Evolutionary conservation across 495 filamentous ascomycete species (phyloP), one percentile per base, ranked within the genome.

Genomic region (Usnea hakonensis): DNA sequence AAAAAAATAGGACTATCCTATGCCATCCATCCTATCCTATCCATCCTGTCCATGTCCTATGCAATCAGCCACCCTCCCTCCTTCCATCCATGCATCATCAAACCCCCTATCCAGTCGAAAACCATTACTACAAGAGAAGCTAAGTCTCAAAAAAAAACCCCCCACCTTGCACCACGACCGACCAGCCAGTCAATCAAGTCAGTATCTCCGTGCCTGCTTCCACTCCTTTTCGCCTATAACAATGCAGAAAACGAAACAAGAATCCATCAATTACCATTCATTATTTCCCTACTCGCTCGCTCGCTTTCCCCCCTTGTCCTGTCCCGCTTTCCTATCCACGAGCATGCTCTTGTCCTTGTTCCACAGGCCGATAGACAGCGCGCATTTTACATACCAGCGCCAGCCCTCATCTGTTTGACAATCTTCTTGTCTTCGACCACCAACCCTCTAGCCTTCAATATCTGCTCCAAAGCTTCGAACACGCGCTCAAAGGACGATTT

Each of bases 401-500:
- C 68, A 52, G 57, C 62, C 44, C 55, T 57, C 62, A 55, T 72
- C 65, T 52, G 26, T 17, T 53, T 66, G 53, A 32, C 59, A 5
- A 44, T 60, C 28, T 26, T 62, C 48, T 40, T 55, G 61, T 94
- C 88, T 44, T 81, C 77, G n/a, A 94, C 81, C 26, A 94, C 75
- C 55, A 93, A 72, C 3, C 78, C 80, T 17, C 83, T 79, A 41
- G 72, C 72, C 65, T 72, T 73, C 65, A 92, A 83, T 10, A 87
- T 77, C 7, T 76, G 74, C 53, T 83, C 76, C 48, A 97, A 77
- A 5, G 85, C 83, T 37, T 90, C 88, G n/a, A 95, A 80, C 9
- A 95, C 87, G 66, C 84, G 84, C 67, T 88, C 79, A 75, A 98
- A 95, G 35, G 87, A 91, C 58, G 84, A 88, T 2, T 89, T 92